phyloP scores from a whole-genome alignment of 129 eudicot species.

The Dittrichia graveolens region DNA sequence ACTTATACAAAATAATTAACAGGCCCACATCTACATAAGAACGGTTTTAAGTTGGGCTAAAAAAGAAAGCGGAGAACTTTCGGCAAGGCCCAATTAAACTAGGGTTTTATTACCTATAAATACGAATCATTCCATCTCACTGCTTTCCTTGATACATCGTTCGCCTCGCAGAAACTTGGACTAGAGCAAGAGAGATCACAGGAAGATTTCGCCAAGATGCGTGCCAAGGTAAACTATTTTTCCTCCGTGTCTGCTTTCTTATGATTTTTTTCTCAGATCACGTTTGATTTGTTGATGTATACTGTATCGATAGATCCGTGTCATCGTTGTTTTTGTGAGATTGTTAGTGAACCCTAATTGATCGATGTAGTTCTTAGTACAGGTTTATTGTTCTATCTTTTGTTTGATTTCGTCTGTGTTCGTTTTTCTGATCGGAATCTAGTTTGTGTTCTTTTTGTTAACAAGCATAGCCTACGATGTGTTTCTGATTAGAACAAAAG shows the following conservation, averaged over 20 bases:
- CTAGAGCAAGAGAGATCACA: background rate
- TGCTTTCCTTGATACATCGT: background rate
- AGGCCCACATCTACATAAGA: too few relatives aligned
- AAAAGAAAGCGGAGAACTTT: background rate
- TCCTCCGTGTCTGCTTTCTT: background rate
- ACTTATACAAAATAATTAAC: too few relatives aligned
- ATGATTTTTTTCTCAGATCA: background rate
- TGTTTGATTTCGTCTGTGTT: too few relatives aligned
- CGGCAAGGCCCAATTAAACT: slow-evolving; percentile 12
- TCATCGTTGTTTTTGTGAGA: background rate
- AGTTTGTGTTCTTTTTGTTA: too few relatives aligned
- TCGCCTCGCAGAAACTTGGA: background rate
- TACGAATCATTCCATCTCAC: background rate
- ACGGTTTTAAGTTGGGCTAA: background rate
- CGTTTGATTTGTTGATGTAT: background rate
- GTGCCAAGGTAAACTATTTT: slow-evolving; percentile 40
- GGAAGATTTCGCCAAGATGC: slow-evolving; percentile 33
- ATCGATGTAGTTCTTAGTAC: too few relatives aligned
- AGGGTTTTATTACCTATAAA: slow-evolving; percentile 37
- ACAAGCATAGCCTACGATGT: too few relatives aligned
- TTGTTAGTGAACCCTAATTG: too few relatives aligned
- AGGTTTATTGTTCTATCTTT: too few relatives aligned
- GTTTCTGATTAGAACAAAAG: too few relatives aligned
- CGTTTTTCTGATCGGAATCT: too few relatives aligned
- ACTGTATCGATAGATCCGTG: background rate